These are phyloP conservation scores for Fusarium sp. DNA, from an alignment of 2,329 filamentous ascomycete genomes.

Conservation along the genomic window DNA sequence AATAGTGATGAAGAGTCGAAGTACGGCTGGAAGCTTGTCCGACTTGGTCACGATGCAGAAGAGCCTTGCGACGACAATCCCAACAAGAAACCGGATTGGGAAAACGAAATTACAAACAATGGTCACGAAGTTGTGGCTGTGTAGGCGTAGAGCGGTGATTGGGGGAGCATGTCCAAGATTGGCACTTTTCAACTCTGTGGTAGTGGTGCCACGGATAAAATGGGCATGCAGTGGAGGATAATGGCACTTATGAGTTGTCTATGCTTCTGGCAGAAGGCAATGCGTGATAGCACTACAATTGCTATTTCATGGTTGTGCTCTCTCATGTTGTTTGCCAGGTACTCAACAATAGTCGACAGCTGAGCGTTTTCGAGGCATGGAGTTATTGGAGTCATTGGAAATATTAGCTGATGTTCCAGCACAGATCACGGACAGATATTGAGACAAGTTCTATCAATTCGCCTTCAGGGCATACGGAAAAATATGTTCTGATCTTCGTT, in stretches of 20 bases:
- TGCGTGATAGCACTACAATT: not conserved
- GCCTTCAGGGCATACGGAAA: not conserved
- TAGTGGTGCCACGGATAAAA: constrained; percentile 34
- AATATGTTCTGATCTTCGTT: not conserved
- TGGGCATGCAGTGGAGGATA: constrained; percentile 30
- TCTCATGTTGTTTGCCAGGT: not conserved
- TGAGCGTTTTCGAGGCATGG: not conserved
- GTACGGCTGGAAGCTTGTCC: constrained; percentile 39
- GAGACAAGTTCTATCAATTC: too few species aligned
- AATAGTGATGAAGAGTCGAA: constrained; percentile 22
- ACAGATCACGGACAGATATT: not conserved
- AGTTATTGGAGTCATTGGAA: not conserved
- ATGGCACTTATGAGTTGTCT: constrained; percentile 40
- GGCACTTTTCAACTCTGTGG: constrained; percentile 37
- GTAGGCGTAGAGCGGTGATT: constrained; percentile 13
- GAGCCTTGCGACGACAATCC: not conserved
- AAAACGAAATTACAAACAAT: constrained; percentile 31
- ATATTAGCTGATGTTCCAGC: not conserved
- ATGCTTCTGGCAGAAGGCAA: constrained; percentile 29
- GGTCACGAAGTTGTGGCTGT: constrained; percentile 41
- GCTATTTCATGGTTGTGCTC: not conserved
- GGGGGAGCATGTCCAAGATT: constrained; percentile 28
- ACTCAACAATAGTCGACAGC: not conserved
- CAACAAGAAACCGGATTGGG: not conserved
- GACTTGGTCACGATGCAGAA: constrained; percentile 6